phyloP scores from a whole-genome alignment of 768 basidiomycete species.

The Cytidiella melzeri region DNA sequence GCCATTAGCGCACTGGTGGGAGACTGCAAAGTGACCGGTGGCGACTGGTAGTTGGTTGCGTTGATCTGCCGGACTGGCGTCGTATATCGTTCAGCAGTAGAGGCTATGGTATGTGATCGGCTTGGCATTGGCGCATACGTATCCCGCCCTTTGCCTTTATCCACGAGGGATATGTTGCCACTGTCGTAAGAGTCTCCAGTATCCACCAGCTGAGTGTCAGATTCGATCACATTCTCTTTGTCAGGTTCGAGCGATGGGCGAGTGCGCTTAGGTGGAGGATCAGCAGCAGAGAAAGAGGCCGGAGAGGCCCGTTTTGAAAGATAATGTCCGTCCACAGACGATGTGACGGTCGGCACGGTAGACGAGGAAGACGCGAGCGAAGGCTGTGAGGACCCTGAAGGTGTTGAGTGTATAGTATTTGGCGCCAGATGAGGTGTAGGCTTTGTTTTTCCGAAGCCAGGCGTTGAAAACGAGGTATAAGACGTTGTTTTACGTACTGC shows the following conservation, averaged over 20 bases:
- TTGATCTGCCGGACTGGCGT: background rate
- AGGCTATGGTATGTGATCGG: background rate
- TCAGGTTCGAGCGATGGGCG: conserved; percentile 14
- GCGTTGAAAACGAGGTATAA: conserved; percentile 41
- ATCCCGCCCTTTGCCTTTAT: conserved; percentile 11
- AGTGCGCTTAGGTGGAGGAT: conserved; percentile 26
- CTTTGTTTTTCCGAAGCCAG: conserved; percentile 34
- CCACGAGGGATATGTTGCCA: background rate
- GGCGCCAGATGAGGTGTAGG: no score
- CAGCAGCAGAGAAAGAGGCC: conserved; percentile 9
- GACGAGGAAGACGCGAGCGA: conserved; percentile 13
- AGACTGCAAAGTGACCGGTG: no score
- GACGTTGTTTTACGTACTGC: conserved; percentile 3
- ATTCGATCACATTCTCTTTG: conserved; percentile 22
- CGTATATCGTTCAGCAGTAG: background rate
- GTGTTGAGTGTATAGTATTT: no score
- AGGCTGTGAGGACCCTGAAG: no score
- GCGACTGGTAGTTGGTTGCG: background rate
- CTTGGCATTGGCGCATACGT: no score
- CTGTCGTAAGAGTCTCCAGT: background rate
- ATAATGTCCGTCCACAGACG: conserved; percentile 8
- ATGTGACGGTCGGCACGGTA: conserved; percentile 7
- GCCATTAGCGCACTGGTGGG: no score
- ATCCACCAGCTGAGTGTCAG: background rate
- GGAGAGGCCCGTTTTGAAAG: conserved; percentile 28